Evolutionary conservation across 805 yeast genomes (phyloP), one percentile per base, ranked within the genome.

Genomic region (Wickerhamomyces pijperi): DNA sequence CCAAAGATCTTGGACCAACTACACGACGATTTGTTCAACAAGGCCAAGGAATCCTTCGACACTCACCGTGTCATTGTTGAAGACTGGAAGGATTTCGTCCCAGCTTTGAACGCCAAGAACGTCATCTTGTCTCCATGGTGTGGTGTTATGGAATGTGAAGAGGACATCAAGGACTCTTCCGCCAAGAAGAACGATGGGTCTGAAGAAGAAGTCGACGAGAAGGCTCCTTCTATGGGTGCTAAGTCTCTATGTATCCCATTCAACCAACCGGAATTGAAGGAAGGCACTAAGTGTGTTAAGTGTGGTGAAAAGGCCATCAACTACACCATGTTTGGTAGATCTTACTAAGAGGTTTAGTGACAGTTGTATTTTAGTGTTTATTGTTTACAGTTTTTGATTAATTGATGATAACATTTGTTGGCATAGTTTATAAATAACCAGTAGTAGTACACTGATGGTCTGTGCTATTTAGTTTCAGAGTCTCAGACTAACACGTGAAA

Each of bases 151-250:
- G 95, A 78, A 50, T 92, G 98, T 74, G 99, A 92, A 66, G 98
- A 92, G 51, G 90, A 83, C 51, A 94, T 92, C 64, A 92, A 94
- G 73, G 95, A 88, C 36, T 70, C 85, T 35, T 86, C 94, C 34
- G 70, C 76, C 34, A 78, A 72, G 63, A 76, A 79, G 57, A 82
- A 81, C 58, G 79, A 77, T 51, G 82, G 86, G 49, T 90, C 82
- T 46, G 94, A 83, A 49, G 85, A 77, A 50, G 95, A 83, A 60
- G 81, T 70, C 36, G 99, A 92, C 59, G 97, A 92, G 57, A 82
- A 84, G 62, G 86, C 98, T 19, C 99, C 99, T 59, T 78, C 94
- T 38, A 92, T 92, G 99, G 99, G 99, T 58, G 99, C 99, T 49
- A 92, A 92, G 71, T 82, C 95, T 17, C 72, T 92, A 63, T 92